Conservation (phyloP, 768 basidiomycete genomes). For the Peribolospora kevripleyi region DNA sequence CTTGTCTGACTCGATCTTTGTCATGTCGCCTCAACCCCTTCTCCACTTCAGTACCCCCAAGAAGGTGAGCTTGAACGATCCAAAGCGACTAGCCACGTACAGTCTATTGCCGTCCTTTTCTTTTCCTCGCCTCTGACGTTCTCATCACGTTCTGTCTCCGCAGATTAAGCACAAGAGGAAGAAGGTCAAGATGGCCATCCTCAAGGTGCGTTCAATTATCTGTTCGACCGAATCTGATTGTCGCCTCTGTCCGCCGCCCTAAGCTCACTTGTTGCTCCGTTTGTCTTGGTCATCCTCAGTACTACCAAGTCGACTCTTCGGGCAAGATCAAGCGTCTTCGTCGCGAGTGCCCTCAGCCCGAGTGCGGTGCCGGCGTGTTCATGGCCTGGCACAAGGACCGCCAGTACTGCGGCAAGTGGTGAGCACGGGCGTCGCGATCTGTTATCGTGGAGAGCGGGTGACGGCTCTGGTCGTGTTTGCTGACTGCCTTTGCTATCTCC, state of each 20-base stretch:
- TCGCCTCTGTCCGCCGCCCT: too few relatives aligned
- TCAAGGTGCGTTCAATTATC: conserved; percentile 28
- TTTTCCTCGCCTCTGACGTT: conserved; percentile 3
- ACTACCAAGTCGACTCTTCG: conserved; percentile 98
- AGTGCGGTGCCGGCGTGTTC: conserved; percentile 29
- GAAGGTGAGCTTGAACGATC: conserved; percentile 11
- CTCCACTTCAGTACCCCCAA: neutral
- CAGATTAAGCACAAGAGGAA: conserved; percentile 92
- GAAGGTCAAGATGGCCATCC: conserved; percentile 99
- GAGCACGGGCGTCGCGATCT: neutral
- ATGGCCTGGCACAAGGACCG: conserved; percentile 98
- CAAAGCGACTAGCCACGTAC: conserved; percentile 6
- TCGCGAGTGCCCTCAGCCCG: conserved; percentile 59
- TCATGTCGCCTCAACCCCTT: neutral
- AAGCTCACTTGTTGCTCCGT: too few relatives aligned
- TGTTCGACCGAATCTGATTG: too few relatives aligned
- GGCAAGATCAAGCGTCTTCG: conserved; percentile 98
- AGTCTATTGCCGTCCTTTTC: neutral
- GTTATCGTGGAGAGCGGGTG: neutral
- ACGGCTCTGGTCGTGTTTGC: neutral
- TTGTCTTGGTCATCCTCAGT: conserved; percentile 18
- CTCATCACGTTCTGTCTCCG: conserved; percentile 25
- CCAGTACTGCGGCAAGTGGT: conserved; percentile 62
- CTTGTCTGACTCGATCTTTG: neutral
- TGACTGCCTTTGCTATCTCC: neutral